phyloP scores from a whole-genome alignment of 2,329 filamentous ascomycete genomes.

The Coleophoma crateriformis region DNA sequence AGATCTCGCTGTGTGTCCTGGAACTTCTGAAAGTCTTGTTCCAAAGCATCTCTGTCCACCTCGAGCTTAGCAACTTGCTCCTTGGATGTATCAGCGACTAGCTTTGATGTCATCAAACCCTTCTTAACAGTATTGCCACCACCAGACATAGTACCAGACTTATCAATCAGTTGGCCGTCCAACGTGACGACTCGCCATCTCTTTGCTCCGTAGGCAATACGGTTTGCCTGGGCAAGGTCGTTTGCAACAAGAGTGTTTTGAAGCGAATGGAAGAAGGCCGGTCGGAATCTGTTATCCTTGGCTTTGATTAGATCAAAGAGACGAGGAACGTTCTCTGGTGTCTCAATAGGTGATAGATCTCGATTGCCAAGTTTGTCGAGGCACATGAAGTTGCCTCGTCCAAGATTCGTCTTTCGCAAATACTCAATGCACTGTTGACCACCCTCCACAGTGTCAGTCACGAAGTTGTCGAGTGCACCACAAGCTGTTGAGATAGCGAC shows the following conservation, averaged over 20 bases:
- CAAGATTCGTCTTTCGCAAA: conserved; percentile 92
- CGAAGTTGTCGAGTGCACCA: conserved; percentile 86
- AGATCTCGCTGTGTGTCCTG: conserved; percentile 79
- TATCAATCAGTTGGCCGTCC: conserved; percentile 92
- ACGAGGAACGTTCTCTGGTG: conserved; percentile 85
- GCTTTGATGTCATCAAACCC: conserved; percentile 94
- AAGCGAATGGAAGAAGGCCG: conserved; percentile 92
- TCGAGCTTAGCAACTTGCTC: conserved; percentile 88
- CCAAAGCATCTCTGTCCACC: conserved; percentile 76
- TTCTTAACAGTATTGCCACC: conserved; percentile 86
- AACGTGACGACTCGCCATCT: conserved; percentile 96
- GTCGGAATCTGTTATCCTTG: conserved; percentile 79
- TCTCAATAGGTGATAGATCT: conserved; percentile 75
- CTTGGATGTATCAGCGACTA: conserved; percentile 78
- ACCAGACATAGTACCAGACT: conserved; percentile 97
- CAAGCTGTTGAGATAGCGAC: conserved; percentile 98
- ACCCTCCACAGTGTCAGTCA: conserved; percentile 92
- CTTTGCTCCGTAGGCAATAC: conserved; percentile 90
- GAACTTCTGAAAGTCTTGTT: conserved; percentile 77
- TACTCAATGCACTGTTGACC: conserved; percentile 98
- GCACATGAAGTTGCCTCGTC: conserved; percentile 94
- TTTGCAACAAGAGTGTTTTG: conserved; percentile 92
- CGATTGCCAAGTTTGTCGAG: conserved; percentile 78
- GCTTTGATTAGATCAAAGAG: conserved; percentile 89
- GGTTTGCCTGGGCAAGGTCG: conserved; percentile 91